Evolutionary conservation across 345 rosid species (phyloP).

Genomic region (Hibiscus trionum): DNA sequence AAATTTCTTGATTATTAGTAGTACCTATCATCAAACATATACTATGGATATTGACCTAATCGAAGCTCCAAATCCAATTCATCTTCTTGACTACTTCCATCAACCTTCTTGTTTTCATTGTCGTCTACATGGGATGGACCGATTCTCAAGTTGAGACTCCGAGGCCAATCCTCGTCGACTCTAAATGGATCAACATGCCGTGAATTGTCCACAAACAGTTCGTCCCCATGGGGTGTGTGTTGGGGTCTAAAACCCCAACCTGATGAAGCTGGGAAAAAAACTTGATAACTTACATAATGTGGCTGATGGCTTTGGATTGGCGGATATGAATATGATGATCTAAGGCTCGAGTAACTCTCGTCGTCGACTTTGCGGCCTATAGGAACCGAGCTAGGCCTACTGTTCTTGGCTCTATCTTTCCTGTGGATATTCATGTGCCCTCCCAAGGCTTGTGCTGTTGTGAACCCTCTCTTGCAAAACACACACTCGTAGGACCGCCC

Average conservation of each 20-base stretch:
- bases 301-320: slow-evolving; percentile 24
- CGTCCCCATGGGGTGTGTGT: slow-evolving; percentile 18
- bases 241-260: slow-evolving; percentile 18
- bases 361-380: slow-evolving; percentile 20
- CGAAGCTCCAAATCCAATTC: slow-evolving; percentile 89
- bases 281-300: slow-evolving; percentile 21
- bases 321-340: slow-evolving; percentile 13
- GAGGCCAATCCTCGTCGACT: slow-evolving; percentile 32
- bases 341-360: slow-evolving; percentile 12
- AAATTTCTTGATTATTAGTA: neutral
- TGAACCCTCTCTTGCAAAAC: slow-evolving; percentile 91
- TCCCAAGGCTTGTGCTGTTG: slow-evolving; percentile 89
- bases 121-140: slow-evolving; percentile 33
- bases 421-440: slow-evolving; percentile 97
- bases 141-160: slow-evolving; percentile 41
- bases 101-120: slow-evolving; percentile 16
- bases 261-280: slow-evolving; percentile 32
- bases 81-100: slow-evolving; percentile 34
- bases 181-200: slow-evolving; percentile 18
- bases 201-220: slow-evolving; percentile 19
- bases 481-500: slow-evolving; percentile 54
- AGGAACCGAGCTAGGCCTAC: slow-evolving; percentile 20
- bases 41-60: slow-evolving; percentile 51
- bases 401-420: slow-evolving; percentile 58
- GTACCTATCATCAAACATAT: neutral